phyloP scores from a whole-genome alignment of 352 stramenopile genomes.

The Pythium angustatum region DNA sequence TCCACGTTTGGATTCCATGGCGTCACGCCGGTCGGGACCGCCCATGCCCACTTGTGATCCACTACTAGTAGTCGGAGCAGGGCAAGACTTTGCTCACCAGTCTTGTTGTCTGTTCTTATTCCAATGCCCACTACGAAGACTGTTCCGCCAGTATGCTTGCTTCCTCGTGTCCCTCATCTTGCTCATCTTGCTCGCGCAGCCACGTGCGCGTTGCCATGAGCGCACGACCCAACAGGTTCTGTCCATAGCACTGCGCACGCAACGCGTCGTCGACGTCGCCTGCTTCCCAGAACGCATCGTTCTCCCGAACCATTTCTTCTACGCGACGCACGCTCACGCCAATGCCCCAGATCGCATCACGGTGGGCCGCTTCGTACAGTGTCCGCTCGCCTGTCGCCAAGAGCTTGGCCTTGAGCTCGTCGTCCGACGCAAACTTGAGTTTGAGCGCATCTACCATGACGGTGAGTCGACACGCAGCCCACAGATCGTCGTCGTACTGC shows the following conservation, averaged over 20 bases:
- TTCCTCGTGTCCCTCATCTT: background rate
- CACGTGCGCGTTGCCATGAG: conserved; percentile 55
- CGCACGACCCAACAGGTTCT: conserved; percentile 56
- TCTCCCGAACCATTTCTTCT: conserved; percentile 40
- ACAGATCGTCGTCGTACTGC: conserved; percentile 56
- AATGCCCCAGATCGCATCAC: conserved; percentile 65
- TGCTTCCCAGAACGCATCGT: conserved; percentile 33
- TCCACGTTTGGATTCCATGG: too few species aligned
- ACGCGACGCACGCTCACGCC: conserved; percentile 46
- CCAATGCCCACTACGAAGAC: too few species aligned
- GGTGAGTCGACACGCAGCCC: conserved; percentile 39
- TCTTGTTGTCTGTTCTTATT: too few species aligned
- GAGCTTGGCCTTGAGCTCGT: conserved; percentile 34
- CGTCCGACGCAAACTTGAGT: conserved; percentile 54
- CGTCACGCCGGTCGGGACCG: too few species aligned
- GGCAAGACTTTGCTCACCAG: too few species aligned
- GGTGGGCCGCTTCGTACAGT: conserved; percentile 55
- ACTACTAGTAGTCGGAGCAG: too few species aligned
- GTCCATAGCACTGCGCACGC: conserved; percentile 42
- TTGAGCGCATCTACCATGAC: conserved; percentile 65
- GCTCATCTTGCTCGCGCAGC: conserved; percentile 32
- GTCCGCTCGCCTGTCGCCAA: conserved; percentile 46
- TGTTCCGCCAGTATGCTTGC: too few species aligned
- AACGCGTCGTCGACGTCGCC: conserved; percentile 41
- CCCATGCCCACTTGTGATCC: too few species aligned